phyloP scores from a whole-genome alignment of 2,329 filamentous ascomycete species.

The Alternaria consortialis region DNA sequence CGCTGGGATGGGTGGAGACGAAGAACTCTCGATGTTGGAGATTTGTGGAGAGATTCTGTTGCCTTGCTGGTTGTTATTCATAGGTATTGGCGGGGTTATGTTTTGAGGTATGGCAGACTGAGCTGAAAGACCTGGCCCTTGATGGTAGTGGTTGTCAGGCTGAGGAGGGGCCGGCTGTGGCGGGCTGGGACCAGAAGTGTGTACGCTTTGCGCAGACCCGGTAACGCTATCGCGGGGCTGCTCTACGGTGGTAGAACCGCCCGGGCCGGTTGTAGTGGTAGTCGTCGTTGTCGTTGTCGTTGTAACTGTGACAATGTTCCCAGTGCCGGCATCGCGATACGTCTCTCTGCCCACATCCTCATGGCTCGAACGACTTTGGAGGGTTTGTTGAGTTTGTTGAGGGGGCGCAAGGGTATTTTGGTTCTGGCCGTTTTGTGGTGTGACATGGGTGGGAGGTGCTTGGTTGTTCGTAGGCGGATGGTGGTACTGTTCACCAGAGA shows the following conservation, averaged over 20 bases:
- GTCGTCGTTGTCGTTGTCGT: conserved; percentile 51
- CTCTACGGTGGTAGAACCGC: conserved; percentile 46
- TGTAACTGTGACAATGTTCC: conserved; percentile 47
- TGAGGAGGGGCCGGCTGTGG: conserved; percentile 40
- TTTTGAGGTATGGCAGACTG: conserved; percentile 23
- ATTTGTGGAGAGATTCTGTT: conserved; percentile 15
- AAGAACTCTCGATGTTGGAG: conserved; percentile 18
- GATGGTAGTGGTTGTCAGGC: conserved; percentile 21
- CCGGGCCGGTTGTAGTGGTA: conserved; percentile 47
- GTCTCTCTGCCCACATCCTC: conserved; percentile 43
- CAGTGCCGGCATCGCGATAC: conserved; percentile 43
- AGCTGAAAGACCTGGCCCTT: conserved; percentile 22
- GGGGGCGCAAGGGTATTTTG: conserved; percentile 28
- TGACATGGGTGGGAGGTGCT: conserved; percentile 22
- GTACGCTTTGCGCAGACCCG: conserved; percentile 37
- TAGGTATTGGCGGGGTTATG: conserved; percentile 14
- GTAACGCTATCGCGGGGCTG: conserved; percentile 31
- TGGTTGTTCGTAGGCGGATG: conserved; percentile 24
- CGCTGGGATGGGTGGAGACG: conserved; percentile 46
- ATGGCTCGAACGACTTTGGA: conserved; percentile 29
- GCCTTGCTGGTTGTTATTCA: conserved; percentile 9
- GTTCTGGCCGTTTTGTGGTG: conserved; percentile 9
- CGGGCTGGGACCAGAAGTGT: conserved; percentile 46
- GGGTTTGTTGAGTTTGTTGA: conserved; percentile 20
- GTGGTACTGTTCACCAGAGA: conserved; percentile 40